A percentile compares a stretch with the other conserved stretches of the same genome.
Evolutionary conservation across 2,329 filamentous ascomycete genomes (phyloP).

Genomic region (Talaromyces albobiverticillius): DNA sequence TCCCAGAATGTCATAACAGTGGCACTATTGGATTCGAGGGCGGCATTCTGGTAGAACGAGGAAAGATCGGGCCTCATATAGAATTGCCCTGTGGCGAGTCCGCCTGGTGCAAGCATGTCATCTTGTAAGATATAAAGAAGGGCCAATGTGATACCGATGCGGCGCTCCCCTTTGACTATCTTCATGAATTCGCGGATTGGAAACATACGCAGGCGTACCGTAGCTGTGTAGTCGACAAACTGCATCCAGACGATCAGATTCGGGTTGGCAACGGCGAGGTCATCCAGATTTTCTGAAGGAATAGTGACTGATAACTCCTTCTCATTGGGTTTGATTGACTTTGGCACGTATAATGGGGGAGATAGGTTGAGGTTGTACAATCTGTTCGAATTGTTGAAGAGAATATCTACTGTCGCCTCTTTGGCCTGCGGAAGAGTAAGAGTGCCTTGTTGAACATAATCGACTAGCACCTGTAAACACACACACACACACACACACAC

Average conservation of each 20-base stretch:
- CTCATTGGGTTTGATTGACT: neutral
- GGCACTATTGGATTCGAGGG: constrained; percentile 55
- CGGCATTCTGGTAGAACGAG: constrained; percentile 59
- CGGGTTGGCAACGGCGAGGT: constrained; percentile 51
- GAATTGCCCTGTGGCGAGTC: constrained; percentile 62
- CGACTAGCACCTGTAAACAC: constrained; percentile 56
- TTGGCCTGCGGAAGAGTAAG: constrained; percentile 62
- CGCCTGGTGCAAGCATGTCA: constrained; percentile 55
- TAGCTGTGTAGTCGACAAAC: constrained; percentile 77
- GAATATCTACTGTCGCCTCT: constrained; percentile 61
- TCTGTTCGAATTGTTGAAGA: constrained; percentile 75
- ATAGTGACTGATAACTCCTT: neutral
- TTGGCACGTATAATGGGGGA: constrained; percentile 19
- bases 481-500: too few species aligned
- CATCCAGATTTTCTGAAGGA: constrained; percentile 31
- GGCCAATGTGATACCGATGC: constrained; percentile 63
- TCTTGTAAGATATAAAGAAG: constrained; percentile 66
- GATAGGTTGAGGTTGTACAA: constrained; percentile 62
- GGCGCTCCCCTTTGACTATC: constrained; percentile 45
- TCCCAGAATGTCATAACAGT: constrained; percentile 67
- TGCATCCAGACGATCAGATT: constrained; percentile 67
- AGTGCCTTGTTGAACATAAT: constrained; percentile 64
- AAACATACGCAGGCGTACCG: constrained; percentile 63
- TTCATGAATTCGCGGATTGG: constrained; percentile 58
- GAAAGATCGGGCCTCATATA: constrained; percentile 64